Conservation (phyloP, 1,284 basidiomycete species). For the Porogramme epimiltina region DNA sequence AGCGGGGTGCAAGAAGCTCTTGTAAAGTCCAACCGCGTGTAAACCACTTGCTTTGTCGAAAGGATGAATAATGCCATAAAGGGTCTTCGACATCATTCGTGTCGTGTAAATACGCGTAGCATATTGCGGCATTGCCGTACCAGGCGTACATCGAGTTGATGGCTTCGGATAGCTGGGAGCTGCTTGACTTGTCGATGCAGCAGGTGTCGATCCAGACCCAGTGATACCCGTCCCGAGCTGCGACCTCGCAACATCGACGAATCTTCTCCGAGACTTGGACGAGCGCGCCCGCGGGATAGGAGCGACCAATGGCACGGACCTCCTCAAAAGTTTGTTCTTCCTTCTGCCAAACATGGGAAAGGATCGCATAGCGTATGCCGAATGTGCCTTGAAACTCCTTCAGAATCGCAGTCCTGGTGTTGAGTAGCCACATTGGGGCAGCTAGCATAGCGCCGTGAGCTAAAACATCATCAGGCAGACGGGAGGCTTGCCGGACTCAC, state of each 20-base stretch:
- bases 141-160: constrained; percentile 4
- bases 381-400: too few relatives aligned
- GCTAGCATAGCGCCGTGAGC: too few relatives aligned
- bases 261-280: background rate
- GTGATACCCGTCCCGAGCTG: background rate
- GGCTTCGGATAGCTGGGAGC: background rate
- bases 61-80: background rate
- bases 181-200: constrained; percentile 1
- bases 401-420: too few relatives aligned
- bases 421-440: too few relatives aligned
- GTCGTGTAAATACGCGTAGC: constrained; percentile 1
- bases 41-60: background rate
- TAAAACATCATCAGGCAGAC: too few relatives aligned
- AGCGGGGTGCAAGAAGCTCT: background rate
- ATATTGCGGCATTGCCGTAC: background rate
- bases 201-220: background rate
- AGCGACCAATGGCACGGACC: too few relatives aligned
- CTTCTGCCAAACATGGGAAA: too few relatives aligned
- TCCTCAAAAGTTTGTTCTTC: too few relatives aligned
- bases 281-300: too few relatives aligned
- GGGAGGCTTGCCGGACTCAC: too few relatives aligned
- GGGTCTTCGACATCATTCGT: background rate
- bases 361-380: too few relatives aligned
- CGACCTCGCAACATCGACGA: background rate
- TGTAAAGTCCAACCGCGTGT: background rate